Evolutionary conservation across 345 rosid species (phyloP).

Genomic region (Hibiscus mutabilis): DNA sequence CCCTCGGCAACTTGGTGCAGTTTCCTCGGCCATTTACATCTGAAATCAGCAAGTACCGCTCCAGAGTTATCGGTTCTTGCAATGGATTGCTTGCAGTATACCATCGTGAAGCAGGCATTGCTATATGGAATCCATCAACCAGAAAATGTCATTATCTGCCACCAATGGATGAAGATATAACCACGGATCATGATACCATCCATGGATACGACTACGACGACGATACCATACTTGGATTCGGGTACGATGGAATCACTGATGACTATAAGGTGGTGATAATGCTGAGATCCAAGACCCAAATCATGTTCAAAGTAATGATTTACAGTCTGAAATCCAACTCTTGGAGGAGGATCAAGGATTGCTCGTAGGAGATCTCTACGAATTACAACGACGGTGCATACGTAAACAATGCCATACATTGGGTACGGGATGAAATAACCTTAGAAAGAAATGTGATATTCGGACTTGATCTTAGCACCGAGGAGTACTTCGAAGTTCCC

Average conservation of each 20-base stretch:
- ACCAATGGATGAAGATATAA: neutral
- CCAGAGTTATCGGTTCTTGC: neutral
- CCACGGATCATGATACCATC: neutral
- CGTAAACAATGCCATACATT: neutral
- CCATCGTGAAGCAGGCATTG: constrained; percentile 3
- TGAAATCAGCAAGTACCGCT: neutral
- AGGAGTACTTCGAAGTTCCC: neutral
- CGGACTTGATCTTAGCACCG: neutral
- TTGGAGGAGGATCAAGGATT: constrained; percentile 7
- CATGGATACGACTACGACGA: neutral
- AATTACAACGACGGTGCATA: constrained; percentile 5
- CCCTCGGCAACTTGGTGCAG: neutral
- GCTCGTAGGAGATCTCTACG: neutral
- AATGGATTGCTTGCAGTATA: constrained; percentile 1
- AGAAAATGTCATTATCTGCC: neutral
- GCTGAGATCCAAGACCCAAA: neutral
- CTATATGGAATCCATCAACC: constrained; percentile 8
- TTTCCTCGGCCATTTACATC: neutral
- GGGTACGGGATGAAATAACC: neutral
- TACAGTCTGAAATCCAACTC: neutral
- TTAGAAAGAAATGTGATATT: neutral
- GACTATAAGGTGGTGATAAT: constrained; percentile 1
- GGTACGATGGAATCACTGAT: neutral
- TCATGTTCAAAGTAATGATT: neutral
- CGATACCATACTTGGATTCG: neutral